Evolutionary conservation across 2,329 filamentous ascomycete species (phyloP), one percentile per base, ranked within the genome.

Genomic region (Aspergillus transmontanensis): DNA sequence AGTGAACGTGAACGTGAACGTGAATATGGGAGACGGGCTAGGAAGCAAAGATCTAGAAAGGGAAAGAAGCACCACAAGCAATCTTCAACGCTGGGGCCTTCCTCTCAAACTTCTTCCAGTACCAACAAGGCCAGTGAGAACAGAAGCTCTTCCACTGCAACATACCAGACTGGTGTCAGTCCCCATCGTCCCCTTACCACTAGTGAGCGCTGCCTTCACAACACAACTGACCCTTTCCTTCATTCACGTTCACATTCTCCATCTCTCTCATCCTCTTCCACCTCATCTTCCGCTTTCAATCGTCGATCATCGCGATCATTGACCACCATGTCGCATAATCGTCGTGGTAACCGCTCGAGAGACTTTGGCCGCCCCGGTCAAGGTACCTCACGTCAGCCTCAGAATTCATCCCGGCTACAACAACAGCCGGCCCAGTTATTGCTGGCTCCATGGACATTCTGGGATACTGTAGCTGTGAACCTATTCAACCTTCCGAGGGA

Each of bases 381-480:
- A 21, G 32, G 32, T 3, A n/a, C 36, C 23, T 21, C 48, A 36
- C 53, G 45, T 9, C 56, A 21, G 10, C 41, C 34, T 21, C 41
- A 39, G 10, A 58, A 26, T 26, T 34, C 62, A 45, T 41, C 28
- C 19, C 50, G 34, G 45, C 59, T 55, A 23, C 63, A 57, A 5
- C 32, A 58, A 36, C 63, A 57, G 3, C 34, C 56, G n/a, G n/a
- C 58, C 6, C 62, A 62, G 26, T 58, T 72, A 4, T 34, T 39
- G 11, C 57, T 66, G 28, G 56, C 68, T 2, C 66, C 66, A 16
- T 84, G 81, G 82, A 75, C 64, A 32, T 64, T 57, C 9, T 80
- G 78, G 78, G 74, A 78, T 4, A 78, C 77, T 1, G 65, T 82
- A 10, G 73, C 72, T 5, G 60, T 82, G n/a, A 73, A 63, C 23